phyloP scores from a whole-genome alignment of 257 asterid genomes.

The Solanum lycopersicoides region DNA sequence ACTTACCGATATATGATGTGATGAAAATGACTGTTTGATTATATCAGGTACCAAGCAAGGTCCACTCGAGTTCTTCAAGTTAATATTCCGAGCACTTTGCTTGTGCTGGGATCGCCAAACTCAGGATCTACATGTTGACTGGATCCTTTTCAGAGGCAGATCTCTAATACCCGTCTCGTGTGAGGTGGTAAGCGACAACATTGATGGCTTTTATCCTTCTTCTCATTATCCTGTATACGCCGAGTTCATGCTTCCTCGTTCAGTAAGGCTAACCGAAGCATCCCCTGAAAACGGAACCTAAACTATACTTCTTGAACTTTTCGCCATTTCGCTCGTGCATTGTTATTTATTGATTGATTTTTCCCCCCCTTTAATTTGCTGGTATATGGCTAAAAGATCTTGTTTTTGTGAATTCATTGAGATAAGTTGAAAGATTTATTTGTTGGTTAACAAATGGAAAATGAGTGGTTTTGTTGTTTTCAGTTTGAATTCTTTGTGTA shows the following conservation, averaged over 20 bases:
- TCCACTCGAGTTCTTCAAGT: constrained; percentile 70
- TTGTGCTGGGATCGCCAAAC: constrained; percentile 99
- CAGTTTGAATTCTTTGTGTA: neutral
- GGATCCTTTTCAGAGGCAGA: constrained; percentile 94
- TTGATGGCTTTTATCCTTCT: constrained; percentile 84
- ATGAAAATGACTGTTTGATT: neutral
- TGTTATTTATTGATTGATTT: neutral
- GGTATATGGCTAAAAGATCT: neutral
- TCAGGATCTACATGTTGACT: constrained; percentile 90
- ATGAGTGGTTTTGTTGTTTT: neutral
- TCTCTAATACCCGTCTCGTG: constrained; percentile 74
- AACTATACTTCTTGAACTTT: neutral
- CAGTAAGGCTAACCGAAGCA: constrained; percentile 58
- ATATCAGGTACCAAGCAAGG: constrained; percentile 79
- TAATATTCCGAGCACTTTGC: constrained; percentile 84
- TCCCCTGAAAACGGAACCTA: constrained; percentile 41
- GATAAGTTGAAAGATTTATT: neutral
- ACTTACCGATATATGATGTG: neutral
- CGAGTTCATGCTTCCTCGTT: constrained; percentile 85
- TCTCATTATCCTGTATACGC: constrained; percentile 82
- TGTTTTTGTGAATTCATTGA: neutral
- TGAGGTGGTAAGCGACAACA: constrained; percentile 87
- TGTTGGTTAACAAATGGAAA: neutral
- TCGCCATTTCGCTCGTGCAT: neutral
- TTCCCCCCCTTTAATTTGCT: neutral